Evolutionary conservation across 805 yeast genomes (phyloP), one percentile per base, ranked within the genome.

Genomic region (Candida sithepensis): DNA sequence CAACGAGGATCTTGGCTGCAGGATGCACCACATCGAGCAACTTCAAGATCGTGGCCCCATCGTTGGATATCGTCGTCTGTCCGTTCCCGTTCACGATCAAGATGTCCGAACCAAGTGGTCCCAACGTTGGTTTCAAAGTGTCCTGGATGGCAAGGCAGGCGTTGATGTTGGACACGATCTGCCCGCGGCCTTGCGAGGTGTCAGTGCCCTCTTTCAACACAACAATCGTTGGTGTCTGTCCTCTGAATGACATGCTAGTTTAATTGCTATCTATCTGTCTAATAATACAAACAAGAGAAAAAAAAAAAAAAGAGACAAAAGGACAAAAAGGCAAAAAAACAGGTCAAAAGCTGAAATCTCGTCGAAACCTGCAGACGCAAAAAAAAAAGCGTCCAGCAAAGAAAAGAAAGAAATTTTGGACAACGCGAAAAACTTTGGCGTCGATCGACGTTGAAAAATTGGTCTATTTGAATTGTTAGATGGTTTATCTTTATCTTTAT

Each of bases 191-290:
- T 68, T 94, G 99, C 14, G 97, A 87, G 28, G 96, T 74, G 64
- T 94, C 99, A 4, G 99, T 94, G 44, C 99, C 99, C 69, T 94
- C 99, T 66, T 91, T 92, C 52, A 94, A 81, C 45, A 94, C 98
- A 53, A 94, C 98, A 59, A 92, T 88, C n/a, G 99, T 92, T 41
- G 99, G 99, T 34, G 97, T 86, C 68, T 91, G 97, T 47, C 86
- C 87, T 54, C 92, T 88, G 65, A 88, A 89, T 62, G 85, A 85
- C 97, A 90, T 91, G 20, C 36, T 45, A n/a, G n/a, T n/a, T n/a
- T n/a, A n/a, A n/a, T n/a, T 23, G 19, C 32, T 26, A 34, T 26
- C 13, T n/a, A 38, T 19, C 26, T 18, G 10, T 39, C 43, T 42
- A 26, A 26, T 8, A 26, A 26, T 8, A 26, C 12, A 8, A 26